Conservation (phyloP, 2,329 filamentous ascomycete species). For the Neurospora sp. region DNA sequence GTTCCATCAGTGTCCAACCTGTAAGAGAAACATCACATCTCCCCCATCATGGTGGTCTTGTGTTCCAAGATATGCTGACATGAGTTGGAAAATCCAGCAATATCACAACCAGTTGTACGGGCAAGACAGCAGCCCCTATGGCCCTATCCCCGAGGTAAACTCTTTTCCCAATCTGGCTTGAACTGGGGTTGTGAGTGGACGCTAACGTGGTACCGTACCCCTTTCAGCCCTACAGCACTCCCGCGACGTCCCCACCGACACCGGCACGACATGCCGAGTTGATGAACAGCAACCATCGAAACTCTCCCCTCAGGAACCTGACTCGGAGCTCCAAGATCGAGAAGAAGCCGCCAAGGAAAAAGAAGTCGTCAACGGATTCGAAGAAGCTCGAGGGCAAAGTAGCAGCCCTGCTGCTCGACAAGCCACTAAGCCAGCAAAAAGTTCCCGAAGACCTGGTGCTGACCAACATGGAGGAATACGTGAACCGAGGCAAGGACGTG, state of each 20-base stretch:
- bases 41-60: neutral
- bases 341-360: conserved; percentile 27
- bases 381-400: conserved; percentile 28
- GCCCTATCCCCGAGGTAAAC: conserved; percentile 18
- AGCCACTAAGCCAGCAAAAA: conserved; percentile 57
- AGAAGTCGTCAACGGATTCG: conserved; percentile 26
- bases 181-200: neutral
- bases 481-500: conserved; percentile 57
- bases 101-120: conserved; percentile 14
- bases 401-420: conserved; percentile 44
- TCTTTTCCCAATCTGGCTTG: neutral
- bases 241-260: conserved; percentile 41
- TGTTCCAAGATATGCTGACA: conserved; percentile 10
- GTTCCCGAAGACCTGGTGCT: conserved; percentile 51
- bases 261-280: conserved; percentile 27
- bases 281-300: conserved; percentile 23
- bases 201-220: neutral
- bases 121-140: conserved; percentile 17
- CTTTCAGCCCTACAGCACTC: conserved; percentile 36
- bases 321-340: conserved; percentile 21
- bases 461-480: conserved; percentile 67
- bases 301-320: conserved; percentile 16
- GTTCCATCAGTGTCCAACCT: conserved; percentile 8
- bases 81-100: conserved; percentile 4
- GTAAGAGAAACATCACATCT: conserved; percentile 4